phyloP scores from a whole-genome alignment of 306 rosid genomes.

The Ammopiptanthus mongolicus region DNA sequence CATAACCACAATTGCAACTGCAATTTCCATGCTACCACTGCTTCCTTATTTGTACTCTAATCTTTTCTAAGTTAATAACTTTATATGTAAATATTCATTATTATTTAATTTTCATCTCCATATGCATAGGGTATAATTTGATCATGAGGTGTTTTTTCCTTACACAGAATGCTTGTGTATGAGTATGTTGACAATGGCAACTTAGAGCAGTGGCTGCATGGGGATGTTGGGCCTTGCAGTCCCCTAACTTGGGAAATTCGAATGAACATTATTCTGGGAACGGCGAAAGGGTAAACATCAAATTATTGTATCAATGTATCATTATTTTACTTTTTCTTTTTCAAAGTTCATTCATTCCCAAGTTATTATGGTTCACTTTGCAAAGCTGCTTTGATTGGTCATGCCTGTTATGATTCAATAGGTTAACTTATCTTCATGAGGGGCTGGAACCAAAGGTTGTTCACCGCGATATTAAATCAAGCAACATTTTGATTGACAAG shows the following conservation, averaged over 20 bases:
- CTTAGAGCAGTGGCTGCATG: slow-evolving; percentile 89
- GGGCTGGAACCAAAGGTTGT: slow-evolving; percentile 94
- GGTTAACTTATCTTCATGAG: slow-evolving; percentile 82
- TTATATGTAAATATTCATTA: not conserved
- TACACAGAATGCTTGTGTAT: slow-evolving; percentile 78
- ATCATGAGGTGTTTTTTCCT: not conserved
- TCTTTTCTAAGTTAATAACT: not conserved
- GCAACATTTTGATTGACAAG: slow-evolving; percentile 82
- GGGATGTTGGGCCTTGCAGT: slow-evolving; percentile 77
- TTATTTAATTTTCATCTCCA: not conserved
- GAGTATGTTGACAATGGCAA: slow-evolving; percentile 85
- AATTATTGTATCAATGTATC: not conserved
- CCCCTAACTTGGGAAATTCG: slow-evolving; percentile 86
- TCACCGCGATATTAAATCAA: slow-evolving; percentile 86
- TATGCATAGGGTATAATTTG: not conserved
- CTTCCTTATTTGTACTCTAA: not conserved
- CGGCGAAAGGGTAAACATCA: slow-evolving; percentile 68
- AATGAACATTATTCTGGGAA: slow-evolving; percentile 73
- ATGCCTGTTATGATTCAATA: slow-evolving; percentile 22
- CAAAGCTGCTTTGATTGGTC: not conserved
- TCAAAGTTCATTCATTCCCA: not conserved
- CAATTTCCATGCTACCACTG: not conserved
- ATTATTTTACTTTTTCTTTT: not conserved
- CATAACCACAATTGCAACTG: not conserved
- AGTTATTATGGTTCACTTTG: not conserved